Conservation (phyloP, 768 basidiomycete genomes). For the Galerina marginata region DNA sequence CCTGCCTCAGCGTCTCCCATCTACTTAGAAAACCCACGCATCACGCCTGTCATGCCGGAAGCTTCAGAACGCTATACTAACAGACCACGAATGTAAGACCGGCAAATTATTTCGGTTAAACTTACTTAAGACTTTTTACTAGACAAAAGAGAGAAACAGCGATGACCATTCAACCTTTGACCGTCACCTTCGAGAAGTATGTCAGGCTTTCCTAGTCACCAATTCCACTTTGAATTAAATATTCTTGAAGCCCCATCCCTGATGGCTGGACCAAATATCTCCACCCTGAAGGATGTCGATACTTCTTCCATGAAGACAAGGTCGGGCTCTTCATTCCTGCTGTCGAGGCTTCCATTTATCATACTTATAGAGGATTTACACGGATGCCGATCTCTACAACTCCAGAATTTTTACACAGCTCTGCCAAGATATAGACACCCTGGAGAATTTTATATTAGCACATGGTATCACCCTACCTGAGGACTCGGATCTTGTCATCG, state of each 20-base stretch:
- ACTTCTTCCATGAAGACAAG: slow-evolving; percentile 55
- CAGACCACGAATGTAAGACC: slow-evolving; percentile 27
- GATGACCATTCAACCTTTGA: slow-evolving; percentile 13
- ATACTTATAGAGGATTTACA: slow-evolving; percentile 49
- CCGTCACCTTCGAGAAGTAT: slow-evolving; percentile 14
- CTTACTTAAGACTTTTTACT: neutral
- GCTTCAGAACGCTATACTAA: slow-evolving; percentile 23
- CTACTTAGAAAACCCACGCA: slow-evolving; percentile 5
- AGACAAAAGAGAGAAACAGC: slow-evolving; percentile 5
- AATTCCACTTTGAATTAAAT: neutral
- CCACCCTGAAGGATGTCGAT: slow-evolving; percentile 69
- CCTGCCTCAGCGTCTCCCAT: neutral
- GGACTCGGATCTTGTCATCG: slow-evolving; percentile 50
- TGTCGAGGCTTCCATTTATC: neutral
- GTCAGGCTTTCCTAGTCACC: neutral
- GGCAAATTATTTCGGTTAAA: neutral
- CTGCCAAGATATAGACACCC: slow-evolving; percentile 35
- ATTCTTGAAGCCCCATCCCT: slow-evolving; percentile 24
- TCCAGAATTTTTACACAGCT: slow-evolving; percentile 35
- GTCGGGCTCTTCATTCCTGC: slow-evolving; percentile 31
- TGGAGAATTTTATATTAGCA: slow-evolving; percentile 35
- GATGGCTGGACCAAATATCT: slow-evolving; percentile 50
- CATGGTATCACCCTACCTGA: slow-evolving; percentile 34
- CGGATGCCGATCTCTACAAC: slow-evolving; percentile 61
- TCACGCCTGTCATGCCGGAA: slow-evolving; percentile 28